phyloP scores from a whole-genome alignment of 495 filamentous ascomycete genomes.

The Talaromyces borbonicus region DNA sequence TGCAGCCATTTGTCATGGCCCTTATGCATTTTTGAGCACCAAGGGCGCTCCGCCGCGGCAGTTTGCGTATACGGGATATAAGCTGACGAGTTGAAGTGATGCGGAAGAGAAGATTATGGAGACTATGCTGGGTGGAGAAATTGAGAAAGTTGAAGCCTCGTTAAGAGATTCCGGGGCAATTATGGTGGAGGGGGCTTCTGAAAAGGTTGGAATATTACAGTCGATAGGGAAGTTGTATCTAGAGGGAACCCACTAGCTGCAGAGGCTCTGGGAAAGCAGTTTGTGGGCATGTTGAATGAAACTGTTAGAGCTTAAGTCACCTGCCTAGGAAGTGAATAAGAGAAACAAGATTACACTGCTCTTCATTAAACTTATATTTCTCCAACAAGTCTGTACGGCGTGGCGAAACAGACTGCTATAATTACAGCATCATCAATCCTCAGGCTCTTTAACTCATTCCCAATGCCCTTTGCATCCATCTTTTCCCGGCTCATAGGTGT shows the following conservation, averaged over 20 bases:
- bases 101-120: slow-evolving; percentile 26
- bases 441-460: too few relatives aligned
- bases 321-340: not conserved
- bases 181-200: slow-evolving; percentile 18
- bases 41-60: slow-evolving; percentile 16
- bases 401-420: too few relatives aligned
- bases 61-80: slow-evolving; percentile 29
- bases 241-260: slow-evolving; percentile 24
- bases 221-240: slow-evolving; percentile 20
- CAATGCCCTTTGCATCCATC: too few relatives aligned
- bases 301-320: slow-evolving; percentile 12
- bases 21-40: slow-evolving; percentile 30
- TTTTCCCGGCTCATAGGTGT: too few relatives aligned
- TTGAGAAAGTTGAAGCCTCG: slow-evolving; percentile 20
- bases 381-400: too few relatives aligned
- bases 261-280: slow-evolving; percentile 19
- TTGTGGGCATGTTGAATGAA: slow-evolving; percentile 18
- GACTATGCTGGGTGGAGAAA: slow-evolving; percentile 19
- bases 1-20: slow-evolving; percentile 33
- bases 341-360: too few relatives aligned
- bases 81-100: slow-evolving; percentile 23
- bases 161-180: slow-evolving; percentile 19
- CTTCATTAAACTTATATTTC: too few relatives aligned
- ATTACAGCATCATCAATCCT: too few relatives aligned
- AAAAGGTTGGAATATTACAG: slow-evolving; percentile 20